Evolutionary conservation across 164 flowering plant species (phyloP).

Genomic region (Chimonanthus salicifolius): DNA sequence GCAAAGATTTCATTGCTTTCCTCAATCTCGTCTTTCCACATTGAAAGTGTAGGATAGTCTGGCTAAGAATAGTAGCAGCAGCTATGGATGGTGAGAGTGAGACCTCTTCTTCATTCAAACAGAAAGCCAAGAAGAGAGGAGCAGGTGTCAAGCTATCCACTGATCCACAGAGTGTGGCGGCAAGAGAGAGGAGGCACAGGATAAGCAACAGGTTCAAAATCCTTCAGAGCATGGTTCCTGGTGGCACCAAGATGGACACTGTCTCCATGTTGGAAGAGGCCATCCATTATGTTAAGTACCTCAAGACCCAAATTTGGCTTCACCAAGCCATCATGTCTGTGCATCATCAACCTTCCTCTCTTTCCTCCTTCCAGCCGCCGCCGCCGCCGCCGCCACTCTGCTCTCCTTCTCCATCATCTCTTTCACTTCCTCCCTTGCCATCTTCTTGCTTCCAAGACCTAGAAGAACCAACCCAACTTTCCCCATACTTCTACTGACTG

Average conservation of each 20-base stretch:
- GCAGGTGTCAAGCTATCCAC: slow-evolving; percentile 53
- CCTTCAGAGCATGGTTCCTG: slow-evolving; percentile 73
- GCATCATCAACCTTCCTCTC: background rate
- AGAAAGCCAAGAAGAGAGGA: slow-evolving; percentile 8
- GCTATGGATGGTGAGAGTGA: background rate
- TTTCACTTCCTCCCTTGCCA: background rate
- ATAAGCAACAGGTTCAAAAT: slow-evolving; percentile 78
- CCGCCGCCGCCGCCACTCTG: background rate
- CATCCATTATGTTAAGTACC: slow-evolving; percentile 75
- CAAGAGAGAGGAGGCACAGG: slow-evolving; percentile 67
- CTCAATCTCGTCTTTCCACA: background rate
- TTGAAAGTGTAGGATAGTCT: background rate
- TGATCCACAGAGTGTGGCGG: slow-evolving; percentile 87
- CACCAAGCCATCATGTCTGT: slow-evolving; percentile 43
- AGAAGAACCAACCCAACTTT: background rate
- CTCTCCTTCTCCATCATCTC: background rate
- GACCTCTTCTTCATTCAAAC: background rate
- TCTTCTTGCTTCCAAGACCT: background rate
- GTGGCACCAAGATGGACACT: slow-evolving; percentile 77
- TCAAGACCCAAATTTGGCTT: slow-evolving; percentile 69
- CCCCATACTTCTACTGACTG: background rate
- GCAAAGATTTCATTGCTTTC: background rate
- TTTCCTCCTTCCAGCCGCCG: background rate
- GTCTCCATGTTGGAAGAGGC: slow-evolving; percentile 82
- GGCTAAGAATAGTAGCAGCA: background rate